Base-by-base conservation (phyloP, 2,329 filamentous ascomycete species). In the Microsporum audouinii region DNA sequence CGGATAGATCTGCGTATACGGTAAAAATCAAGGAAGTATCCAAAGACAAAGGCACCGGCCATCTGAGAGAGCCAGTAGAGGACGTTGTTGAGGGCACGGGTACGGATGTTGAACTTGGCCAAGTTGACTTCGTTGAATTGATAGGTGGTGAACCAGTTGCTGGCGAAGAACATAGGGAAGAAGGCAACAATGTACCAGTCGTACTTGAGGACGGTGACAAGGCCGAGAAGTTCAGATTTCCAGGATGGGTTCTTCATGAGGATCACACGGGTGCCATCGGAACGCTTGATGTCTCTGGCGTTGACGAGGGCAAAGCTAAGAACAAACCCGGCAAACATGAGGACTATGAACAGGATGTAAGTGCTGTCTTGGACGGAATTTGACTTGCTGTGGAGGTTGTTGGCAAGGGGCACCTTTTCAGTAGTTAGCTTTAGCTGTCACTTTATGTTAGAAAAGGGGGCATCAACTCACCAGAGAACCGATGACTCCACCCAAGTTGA, bases 171-270 rank as follows among this genome's bases (percentile, higher is more conserved):
- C 85, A 91, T 89, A 69, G 88, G 88, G 77, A 91, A 92, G 33
- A 92, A 80, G 17, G 86, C 73, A 60, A 91, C 64, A 67, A 94
- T 86, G 75, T 86, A 91, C 5, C 84, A 84, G 67, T 94, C 87
- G 33, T 79, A 79, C 58, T 77, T 75, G 61, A 95, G 75, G 0
- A 88, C 90, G 72, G 92, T 82, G 73, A 81, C 86, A 1, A 96
- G 82, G 60, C 91, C 91, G 17, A 82, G 65, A 63, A 95, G 74
- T 75, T 96, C 91, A 2, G 88, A 86, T 69, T 84, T 83, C 88
- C 88, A 95, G 58, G 88, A 88, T 2, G 91, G 91, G 74, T 95
- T 88, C 78, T 94, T 92, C 88, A 92, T 95, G 64, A 91, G 75
- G 64, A 95, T 91, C 70, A 95, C 85, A 63, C 84, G 82, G 61